These are phyloP conservation scores for Phytophthora hibernalis DNA, from an alignment of 352 stramenopile genomes.

Conservation along the genomic window DNA sequence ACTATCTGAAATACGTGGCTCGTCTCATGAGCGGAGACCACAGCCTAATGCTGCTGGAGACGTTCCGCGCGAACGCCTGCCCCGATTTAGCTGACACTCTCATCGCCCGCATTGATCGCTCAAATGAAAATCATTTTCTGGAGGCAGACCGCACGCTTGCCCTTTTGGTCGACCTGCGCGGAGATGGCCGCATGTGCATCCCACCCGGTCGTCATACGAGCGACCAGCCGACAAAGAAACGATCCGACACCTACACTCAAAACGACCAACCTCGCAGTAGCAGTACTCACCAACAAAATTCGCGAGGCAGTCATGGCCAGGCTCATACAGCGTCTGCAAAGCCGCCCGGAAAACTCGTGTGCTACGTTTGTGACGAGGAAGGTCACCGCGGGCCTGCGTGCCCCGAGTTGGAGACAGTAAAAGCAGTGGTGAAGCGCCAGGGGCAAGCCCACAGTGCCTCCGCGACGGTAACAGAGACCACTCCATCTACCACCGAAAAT, in stretches of 20 bases:
- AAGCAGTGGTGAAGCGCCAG: not conserved
- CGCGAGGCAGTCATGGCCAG: not conserved
- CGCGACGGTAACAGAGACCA: not conserved
- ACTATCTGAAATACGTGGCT: conserved; percentile 25
- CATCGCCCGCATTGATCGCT: conserved; percentile 1
- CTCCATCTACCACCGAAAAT: not conserved
- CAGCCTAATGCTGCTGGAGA: conserved; percentile 13
- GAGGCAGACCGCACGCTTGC: conserved; percentile 10
- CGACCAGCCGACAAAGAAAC: not conserved
- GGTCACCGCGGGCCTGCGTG: conserved; percentile 1
- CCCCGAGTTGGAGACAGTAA: conserved; percentile 3
- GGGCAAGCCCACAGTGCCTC: conserved; percentile 8
- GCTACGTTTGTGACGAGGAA: conserved; percentile 24
- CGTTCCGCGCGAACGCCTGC: conserved; percentile 7
- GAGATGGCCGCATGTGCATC: not conserved
- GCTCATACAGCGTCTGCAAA: conserved; percentile 3
- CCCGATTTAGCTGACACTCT: conserved; percentile 9
- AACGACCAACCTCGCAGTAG: not conserved
- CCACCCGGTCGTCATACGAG: not conserved
- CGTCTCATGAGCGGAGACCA: conserved; percentile 24
- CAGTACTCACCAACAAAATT: not conserved
- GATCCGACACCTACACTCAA: not conserved
- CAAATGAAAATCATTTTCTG: not conserved
- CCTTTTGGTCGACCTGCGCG: not conserved
- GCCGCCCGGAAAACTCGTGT: conserved; percentile 1